A percentile compares a stretch with the other conserved stretches of the same genome.
Conservation (phyloP, 2,329 filamentous ascomycete species). For the Apiospora koreana region DNA sequence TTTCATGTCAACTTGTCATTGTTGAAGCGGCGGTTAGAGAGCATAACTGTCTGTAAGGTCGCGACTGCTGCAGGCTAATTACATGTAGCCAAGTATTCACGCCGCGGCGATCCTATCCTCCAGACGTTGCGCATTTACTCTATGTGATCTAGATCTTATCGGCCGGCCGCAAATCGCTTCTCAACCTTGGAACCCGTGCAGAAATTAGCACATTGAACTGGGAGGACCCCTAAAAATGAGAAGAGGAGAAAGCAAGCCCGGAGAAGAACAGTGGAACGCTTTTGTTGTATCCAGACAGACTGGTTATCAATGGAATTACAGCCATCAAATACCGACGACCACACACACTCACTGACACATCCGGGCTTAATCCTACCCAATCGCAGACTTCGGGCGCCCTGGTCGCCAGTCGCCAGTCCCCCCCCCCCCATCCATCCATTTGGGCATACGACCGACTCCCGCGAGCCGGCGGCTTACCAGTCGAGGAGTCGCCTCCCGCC, state of each 20-base stretch:
- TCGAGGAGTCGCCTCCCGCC: not conserved
- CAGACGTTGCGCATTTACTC: not conserved
- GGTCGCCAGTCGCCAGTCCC: not conserved
- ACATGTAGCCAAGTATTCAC: not conserved
- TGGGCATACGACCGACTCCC: not conserved
- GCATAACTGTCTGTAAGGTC: not conserved
- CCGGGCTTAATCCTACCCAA: not conserved
- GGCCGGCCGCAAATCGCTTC: constrained; percentile 12
- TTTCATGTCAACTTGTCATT: not conserved
- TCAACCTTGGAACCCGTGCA: not conserved
- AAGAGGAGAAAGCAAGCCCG: not conserved
- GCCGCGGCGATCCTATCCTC: not conserved
- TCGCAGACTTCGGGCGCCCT: not conserved
- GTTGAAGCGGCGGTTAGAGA: not conserved
- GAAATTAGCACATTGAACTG: not conserved
- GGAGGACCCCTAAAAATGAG: not conserved
- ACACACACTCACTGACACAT: not conserved
- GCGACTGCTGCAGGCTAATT: not conserved
- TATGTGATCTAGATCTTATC: constrained; percentile 9
- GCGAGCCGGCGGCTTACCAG: not conserved
- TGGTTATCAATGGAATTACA: not conserved
- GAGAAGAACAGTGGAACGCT: not conserved
- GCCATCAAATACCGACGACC: not conserved
- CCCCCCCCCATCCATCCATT: not conserved
- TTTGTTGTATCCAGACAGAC: not conserved